phyloP scores from a whole-genome alignment of 768 basidiomycete species.

The Boletus sp. region DNA sequence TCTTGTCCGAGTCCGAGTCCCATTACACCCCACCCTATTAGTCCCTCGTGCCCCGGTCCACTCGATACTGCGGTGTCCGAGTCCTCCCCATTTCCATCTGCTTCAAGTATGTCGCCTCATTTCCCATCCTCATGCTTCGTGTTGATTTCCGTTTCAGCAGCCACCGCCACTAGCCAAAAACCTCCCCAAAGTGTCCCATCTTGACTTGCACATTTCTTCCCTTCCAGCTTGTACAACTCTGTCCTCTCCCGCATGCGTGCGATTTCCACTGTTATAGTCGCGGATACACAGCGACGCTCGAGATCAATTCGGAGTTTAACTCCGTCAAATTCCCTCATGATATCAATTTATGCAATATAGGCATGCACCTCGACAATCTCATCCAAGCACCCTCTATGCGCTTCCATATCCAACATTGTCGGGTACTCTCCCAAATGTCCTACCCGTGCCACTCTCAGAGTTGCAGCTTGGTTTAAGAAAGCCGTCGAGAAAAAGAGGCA shows the following conservation, averaged over 20 bases:
- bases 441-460: conserved; percentile 49
- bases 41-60: conserved; percentile 5
- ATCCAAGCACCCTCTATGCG: too few species aligned
- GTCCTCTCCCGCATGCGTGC: conserved; percentile 15
- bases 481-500: conserved; percentile 58
- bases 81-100: not conserved
- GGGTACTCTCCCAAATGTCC: conserved; percentile 76
- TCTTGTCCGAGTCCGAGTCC: conserved; percentile 19
- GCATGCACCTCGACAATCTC: conserved; percentile 44
- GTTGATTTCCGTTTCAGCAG: conserved; percentile 7
- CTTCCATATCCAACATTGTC: conserved; percentile 46
- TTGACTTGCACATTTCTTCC: conserved; percentile 53
- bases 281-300: conserved; percentile 12
- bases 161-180: conserved; percentile 5
- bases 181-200: conserved; percentile 30
- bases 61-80: conserved; percentile 1
- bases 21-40: conserved; percentile 23
- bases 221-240: conserved; percentile 40
- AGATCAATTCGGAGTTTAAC: conserved; percentile 58
- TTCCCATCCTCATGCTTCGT: not conserved
- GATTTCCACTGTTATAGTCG: conserved; percentile 21
- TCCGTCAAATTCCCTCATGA: conserved; percentile 75
- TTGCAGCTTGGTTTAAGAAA: conserved; percentile 64
- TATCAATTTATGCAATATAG: conserved; percentile 84
- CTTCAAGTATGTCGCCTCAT: not conserved